Evolutionary conservation across 345 rosid genomes (phyloP).

Genomic region (Geranium brycei): DNA sequence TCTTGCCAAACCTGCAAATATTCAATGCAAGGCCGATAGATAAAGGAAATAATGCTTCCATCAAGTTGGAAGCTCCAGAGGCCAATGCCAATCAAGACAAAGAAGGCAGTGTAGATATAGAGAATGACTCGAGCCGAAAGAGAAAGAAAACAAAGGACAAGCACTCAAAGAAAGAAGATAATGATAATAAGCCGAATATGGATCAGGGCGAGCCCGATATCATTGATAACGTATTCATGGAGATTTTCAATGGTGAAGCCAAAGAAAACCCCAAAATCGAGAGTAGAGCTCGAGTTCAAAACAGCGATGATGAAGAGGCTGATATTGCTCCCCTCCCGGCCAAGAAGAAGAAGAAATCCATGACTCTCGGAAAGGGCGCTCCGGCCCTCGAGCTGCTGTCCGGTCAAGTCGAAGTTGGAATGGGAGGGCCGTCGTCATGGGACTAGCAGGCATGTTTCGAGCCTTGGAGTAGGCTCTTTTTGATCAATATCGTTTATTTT

Average conservation of each 20-base stretch:
- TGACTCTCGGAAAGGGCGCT: conserved; percentile 17
- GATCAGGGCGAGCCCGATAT: conserved; percentile 33
- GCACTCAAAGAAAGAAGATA: conserved; percentile 13
- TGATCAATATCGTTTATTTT: too few relatives aligned
- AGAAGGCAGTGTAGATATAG: conserved; percentile 1
- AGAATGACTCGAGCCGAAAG: conserved; percentile 16
- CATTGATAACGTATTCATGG: conserved; percentile 47
- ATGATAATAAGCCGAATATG: conserved; percentile 12
- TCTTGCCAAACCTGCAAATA: conserved; percentile 46
- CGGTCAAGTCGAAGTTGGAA: conserved; percentile 39
- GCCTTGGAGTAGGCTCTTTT: neutral
- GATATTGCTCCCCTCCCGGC: conserved; percentile 19
- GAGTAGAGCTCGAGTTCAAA: neutral
- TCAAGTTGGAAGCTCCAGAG: neutral
- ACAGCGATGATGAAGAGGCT: conserved; percentile 12
- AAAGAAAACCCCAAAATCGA: conserved; percentile 11
- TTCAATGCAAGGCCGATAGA: conserved; percentile 63
- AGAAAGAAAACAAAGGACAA: conserved; percentile 15
- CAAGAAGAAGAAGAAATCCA: conserved; percentile 46
- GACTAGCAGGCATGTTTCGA: conserved; percentile 14
- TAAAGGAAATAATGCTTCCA: conserved; percentile 17
- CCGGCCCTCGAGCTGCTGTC: conserved; percentile 16
- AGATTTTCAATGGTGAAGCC: conserved; percentile 26
- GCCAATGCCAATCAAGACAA: conserved; percentile 16
- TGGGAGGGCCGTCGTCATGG: conserved; percentile 81